Base-by-base conservation (phyloP, 2,329 filamentous ascomycete species). In the Calonectria honghensis region DNA sequence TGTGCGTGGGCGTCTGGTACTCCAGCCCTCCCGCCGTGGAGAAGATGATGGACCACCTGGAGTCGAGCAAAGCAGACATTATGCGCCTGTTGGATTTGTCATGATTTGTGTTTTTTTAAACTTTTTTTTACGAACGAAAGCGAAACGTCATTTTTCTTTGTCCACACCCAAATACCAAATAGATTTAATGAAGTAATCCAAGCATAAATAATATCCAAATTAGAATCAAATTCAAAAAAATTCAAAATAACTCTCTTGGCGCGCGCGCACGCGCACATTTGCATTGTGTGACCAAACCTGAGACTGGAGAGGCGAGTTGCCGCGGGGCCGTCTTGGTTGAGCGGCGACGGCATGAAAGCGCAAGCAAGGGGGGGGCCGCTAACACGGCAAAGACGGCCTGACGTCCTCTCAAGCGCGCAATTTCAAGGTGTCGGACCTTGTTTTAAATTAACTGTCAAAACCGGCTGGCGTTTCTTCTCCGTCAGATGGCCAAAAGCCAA, bases 71-170 rank as follows among this genome's bases (percentile, higher is more conserved):
- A 24, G 54, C 57, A 11, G 68, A 70, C 20, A 70, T 70, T 41
- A 37, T 64, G 54, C 54, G 57, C 13, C 20, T 64, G 54, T 64
- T 70, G 54, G 68, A 70, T 37, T 63, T 70, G 35, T 63, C 68
- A 63, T 70, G 68, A 70, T 51, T 24, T 24, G 24, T 24, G 24
- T 24, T 24, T 24, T 20, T 63, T 13, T 39, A 14, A 6, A 24
- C 24, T 48, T 24, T 48, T n/a, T n/a, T 48, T 48, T 24, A 48
- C 45, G n/a, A 48, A 65, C 61, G 61, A 65, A 65, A 65, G 41
- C n/a, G 68, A 63, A 37, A 63, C 24, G 27, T 27, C 52, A 32
- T 68, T 68, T 45, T 32, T 37, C 18, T 57, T 45, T 57, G 32
- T 68, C 57, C 24, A 24, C 24, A 24, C 24, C 57, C 20, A 6